Percentiles rank a stretch among this genome's conserved stretches.
phyloP scores from a whole-genome alignment of 106 monocot species.

The Dactylorhiza incarnata region DNA sequence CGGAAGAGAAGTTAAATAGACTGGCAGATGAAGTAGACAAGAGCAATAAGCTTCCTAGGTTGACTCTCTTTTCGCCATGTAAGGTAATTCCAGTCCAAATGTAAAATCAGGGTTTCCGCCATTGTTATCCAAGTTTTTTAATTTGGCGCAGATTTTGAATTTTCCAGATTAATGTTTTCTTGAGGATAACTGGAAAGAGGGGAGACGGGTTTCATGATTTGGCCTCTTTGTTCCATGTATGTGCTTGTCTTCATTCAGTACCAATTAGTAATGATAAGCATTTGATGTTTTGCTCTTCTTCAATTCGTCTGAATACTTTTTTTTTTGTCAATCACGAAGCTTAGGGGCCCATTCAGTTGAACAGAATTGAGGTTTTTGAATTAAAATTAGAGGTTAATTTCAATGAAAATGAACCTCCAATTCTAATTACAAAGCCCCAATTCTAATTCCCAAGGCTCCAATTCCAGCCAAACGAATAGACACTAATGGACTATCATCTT shows the following conservation, averaged over 20 bases:
- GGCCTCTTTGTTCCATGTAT: conserved; percentile 98
- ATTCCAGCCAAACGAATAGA: too few species aligned
- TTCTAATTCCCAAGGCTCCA: too few species aligned
- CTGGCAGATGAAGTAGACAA: conserved; percentile 80
- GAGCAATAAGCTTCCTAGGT: conserved; percentile 53
- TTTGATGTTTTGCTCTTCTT: too few species aligned
- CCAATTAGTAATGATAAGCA: not conserved
- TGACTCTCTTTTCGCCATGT: conserved; percentile 91
- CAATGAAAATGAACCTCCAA: too few species aligned
- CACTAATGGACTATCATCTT: not conserved
- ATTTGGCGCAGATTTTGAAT: not conserved
- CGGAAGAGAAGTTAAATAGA: conserved; percentile 61
- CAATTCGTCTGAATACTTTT: too few species aligned
- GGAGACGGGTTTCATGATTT: conserved; percentile 95
- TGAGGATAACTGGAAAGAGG: conserved; percentile 92
- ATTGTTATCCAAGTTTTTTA: not conserved
- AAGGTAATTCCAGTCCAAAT: conserved; percentile 43
- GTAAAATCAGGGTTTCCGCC: not conserved
- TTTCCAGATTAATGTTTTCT: conserved; percentile 85
- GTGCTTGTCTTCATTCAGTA: conserved; percentile 8
- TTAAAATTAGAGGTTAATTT: too few species aligned
- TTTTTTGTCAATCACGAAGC: too few species aligned
- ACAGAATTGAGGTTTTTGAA: too few species aligned
- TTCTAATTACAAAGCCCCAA: too few species aligned
- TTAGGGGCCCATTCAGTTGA: too few species aligned